Evolutionary conservation across 2,329 filamentous ascomycete genomes (phyloP).

Genomic region (Hansfordia pulvinata): DNA sequence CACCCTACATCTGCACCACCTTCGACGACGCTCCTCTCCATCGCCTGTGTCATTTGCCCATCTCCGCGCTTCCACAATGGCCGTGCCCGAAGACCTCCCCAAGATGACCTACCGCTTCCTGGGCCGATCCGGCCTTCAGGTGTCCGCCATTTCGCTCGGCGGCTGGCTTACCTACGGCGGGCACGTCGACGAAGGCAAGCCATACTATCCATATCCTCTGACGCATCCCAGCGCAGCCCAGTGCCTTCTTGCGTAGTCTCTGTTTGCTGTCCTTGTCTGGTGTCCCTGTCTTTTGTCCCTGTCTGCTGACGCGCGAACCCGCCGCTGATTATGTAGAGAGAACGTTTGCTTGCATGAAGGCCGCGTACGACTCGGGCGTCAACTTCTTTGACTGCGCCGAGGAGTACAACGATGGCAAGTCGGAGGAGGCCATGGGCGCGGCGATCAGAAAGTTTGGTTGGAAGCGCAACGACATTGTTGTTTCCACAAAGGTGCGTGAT

Average conservation of each 20-base stretch:
- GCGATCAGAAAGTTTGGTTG: constrained; percentile 37
- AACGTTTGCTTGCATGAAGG: constrained; percentile 35
- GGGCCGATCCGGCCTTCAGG: constrained; percentile 58
- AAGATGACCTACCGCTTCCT: constrained; percentile 61
- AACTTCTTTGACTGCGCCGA: constrained; percentile 43
- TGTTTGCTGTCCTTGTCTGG: too few relatives aligned
- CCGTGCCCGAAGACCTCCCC: constrained; percentile 13
- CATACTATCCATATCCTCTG: too few relatives aligned
- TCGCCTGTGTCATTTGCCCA: too few relatives aligned
- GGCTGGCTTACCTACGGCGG: constrained; percentile 66
- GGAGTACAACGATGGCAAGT: constrained; percentile 30
- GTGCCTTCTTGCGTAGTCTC: too few relatives aligned
- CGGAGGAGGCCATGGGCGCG: constrained; percentile 35
- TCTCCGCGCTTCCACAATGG: too few relatives aligned
- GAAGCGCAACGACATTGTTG: constrained; percentile 38
- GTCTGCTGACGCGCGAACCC: too few relatives aligned
- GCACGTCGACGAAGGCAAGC: constrained; percentile 51
- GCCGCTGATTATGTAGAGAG: too few relatives aligned
- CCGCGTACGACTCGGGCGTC: constrained; percentile 35
- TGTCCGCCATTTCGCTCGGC: constrained; percentile 59
- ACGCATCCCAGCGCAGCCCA: too few relatives aligned
- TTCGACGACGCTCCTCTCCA: too few relatives aligned
- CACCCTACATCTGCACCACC: too few relatives aligned
- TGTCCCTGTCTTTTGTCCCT: too few relatives aligned
- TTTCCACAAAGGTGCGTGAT: constrained; percentile 34